These are phyloP conservation scores for Lentinula sp. DNA, from an alignment of 768 basidiomycete genomes.

Conservation along the genomic window DNA sequence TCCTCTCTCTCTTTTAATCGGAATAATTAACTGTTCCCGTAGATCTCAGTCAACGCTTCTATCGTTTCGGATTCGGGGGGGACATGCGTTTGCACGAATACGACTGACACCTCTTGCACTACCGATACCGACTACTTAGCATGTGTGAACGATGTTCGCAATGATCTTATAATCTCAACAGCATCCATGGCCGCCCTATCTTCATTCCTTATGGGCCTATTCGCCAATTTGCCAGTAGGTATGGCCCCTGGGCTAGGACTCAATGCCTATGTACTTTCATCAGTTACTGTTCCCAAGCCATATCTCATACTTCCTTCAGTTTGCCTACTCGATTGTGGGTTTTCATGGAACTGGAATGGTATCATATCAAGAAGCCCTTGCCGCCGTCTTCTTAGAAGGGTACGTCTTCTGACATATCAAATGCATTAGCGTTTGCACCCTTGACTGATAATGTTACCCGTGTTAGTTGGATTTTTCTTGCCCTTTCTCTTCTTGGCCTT, in stretches of 20 bases:
- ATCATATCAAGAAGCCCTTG: conserved; percentile 72
- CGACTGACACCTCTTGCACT: conserved; percentile 47
- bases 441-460: not conserved
- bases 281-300: not conserved
- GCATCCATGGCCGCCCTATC: conserved; percentile 72
- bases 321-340: conserved; percentile 85
- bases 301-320: conserved; percentile 32
- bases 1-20: not conserved
- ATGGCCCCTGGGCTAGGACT: conserved; percentile 83
- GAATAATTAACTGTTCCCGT: not conserved
- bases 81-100: conserved; percentile 60
- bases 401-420: conserved; percentile 24
- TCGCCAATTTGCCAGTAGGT: conserved; percentile 87
- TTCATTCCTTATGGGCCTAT: conserved; percentile 75
- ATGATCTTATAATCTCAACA: conserved; percentile 79
- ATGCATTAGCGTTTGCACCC: not conserved
- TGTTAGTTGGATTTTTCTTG: conserved; percentile 71
- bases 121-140: conserved; percentile 45
- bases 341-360: conserved; percentile 72
- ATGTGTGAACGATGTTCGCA: conserved; percentile 57
- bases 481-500: conserved; percentile 74
- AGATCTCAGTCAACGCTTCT: conserved; percentile 84
- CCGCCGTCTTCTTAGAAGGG: conserved; percentile 88
- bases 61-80: conserved; percentile 76
- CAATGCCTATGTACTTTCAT: conserved; percentile 62